Evolutionary conservation across 108 stramenopile genomes (phyloP).

Genomic region (Discostella pseudostelligera): DNA sequence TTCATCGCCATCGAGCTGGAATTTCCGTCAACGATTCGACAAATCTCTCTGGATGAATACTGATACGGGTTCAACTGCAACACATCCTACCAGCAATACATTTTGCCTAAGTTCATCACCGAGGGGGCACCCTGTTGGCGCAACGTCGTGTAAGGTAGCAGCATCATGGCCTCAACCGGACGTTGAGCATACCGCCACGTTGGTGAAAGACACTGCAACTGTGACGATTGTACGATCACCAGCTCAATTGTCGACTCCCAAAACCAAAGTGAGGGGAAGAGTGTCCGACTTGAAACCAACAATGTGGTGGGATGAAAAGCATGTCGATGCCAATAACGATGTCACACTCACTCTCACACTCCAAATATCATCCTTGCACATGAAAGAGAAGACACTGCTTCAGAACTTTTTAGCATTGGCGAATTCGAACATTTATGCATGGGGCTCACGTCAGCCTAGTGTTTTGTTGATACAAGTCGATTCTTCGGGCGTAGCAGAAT

Average conservation of each 20-base stretch:
- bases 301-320: constrained; percentile 50
- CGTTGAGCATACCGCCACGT: not conserved
- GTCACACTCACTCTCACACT: constrained; percentile 78
- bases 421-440: constrained; percentile 64
- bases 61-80: constrained; percentile 39
- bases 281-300: constrained; percentile 11
- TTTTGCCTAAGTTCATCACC: constrained; percentile 35
- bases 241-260: constrained; percentile 11
- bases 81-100: constrained; percentile 19
- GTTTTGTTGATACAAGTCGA: constrained; percentile 68
- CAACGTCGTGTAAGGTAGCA: constrained; percentile 27
- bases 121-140: constrained; percentile 32
- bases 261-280: constrained; percentile 25
- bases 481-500: constrained; percentile 8
- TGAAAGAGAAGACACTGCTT: constrained; percentile 42
- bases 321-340: constrained; percentile 52
- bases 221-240: constrained; percentile 38
- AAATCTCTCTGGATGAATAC: constrained; percentile 19
- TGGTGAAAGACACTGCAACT: constrained; percentile 13
- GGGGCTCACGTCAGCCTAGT: constrained; percentile 70
- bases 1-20: constrained; percentile 23
- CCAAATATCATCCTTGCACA: constrained; percentile 60
- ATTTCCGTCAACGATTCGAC: constrained; percentile 2
- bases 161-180: constrained; percentile 31
- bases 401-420: constrained; percentile 50